Percentiles rank a stretch among this genome's conserved stretches.
Evolutionary conservation across 139 green algal genomes (phyloP).

Genomic region (Tetraselmis striata): DNA sequence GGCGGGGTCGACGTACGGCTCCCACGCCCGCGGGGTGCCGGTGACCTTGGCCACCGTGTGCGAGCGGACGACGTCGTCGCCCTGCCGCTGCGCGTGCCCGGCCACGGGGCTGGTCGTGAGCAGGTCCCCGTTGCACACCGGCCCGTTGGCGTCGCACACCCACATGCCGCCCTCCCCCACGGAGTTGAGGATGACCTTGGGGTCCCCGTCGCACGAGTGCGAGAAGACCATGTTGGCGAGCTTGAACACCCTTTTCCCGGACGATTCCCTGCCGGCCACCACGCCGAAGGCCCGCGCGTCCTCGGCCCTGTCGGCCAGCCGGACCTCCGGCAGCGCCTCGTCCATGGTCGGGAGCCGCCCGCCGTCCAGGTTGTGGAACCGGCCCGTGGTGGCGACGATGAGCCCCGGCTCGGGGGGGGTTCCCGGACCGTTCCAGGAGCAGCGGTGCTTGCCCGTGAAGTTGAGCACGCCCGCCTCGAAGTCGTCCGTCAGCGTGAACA

Average conservation of each 20-base stretch:
- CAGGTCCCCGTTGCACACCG: slow-evolving; percentile 4
- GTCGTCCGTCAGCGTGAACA: background rate
- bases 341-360: background rate
- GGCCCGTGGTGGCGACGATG: background rate
- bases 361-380: background rate
- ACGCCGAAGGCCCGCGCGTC: background rate
- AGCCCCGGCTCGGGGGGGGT: background rate
- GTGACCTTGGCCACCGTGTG: slow-evolving; percentile 16
- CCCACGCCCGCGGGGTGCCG: no score
- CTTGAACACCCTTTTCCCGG: background rate
- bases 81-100: slow-evolving; percentile 1
- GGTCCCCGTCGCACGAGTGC: background rate
- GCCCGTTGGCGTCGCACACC: slow-evolving; percentile 11
- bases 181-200: slow-evolving; percentile 4
- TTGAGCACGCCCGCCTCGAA: background rate
- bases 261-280: background rate
- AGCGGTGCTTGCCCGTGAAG: background rate
- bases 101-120: background rate
- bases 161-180: slow-evolving; percentile 17
- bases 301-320: background rate
- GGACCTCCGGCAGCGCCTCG: background rate
- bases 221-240: background rate
- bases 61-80: slow-evolving; percentile 1
- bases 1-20: no score
- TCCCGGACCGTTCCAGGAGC: background rate